A percentile compares a stretch with the other conserved stretches of the same genome.
These are phyloP conservation scores for Diaporthe amygdali DNA, from an alignment of 2,329 filamentous ascomycete species.

Conservation along the genomic window DNA sequence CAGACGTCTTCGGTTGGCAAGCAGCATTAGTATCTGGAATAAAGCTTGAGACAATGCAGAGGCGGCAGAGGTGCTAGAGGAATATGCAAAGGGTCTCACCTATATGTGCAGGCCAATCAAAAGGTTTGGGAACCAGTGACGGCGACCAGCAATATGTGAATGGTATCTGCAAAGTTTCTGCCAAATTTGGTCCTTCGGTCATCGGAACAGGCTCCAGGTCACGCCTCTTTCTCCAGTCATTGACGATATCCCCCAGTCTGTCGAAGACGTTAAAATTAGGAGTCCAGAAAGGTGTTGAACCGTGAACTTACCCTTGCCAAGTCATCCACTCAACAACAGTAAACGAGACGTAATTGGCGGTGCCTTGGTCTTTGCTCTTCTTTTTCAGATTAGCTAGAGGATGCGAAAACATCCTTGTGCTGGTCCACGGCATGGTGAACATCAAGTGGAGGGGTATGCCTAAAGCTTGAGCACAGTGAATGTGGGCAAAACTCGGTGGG, in stretches of 20 bases:
- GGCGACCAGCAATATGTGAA: neutral
- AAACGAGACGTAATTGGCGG: neutral
- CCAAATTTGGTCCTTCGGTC: neutral
- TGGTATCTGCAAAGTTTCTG: neutral
- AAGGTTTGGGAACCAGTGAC: neutral
- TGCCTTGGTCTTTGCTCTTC: neutral
- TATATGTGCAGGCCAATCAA: neutral
- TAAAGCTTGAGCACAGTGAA: neutral
- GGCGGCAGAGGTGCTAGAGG: too few species aligned
- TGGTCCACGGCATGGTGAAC: neutral
- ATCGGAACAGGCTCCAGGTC: neutral
- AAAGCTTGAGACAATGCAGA: too few species aligned
- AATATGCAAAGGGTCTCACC: too few species aligned
- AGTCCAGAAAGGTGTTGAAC: rapidly evolving
- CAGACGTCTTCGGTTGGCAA: constrained; percentile 9
- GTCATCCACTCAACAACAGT: neutral
- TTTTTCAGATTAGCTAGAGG: neutral
- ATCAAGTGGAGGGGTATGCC: neutral
- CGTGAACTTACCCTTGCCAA: neutral
- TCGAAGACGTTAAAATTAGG: neutral
- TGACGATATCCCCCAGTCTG: neutral
- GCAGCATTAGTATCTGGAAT: too few species aligned
- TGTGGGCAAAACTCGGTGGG: neutral
- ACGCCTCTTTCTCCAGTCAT: neutral
- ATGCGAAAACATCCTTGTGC: neutral